Percentiles rank a stretch among this genome's conserved stretches.
These are phyloP conservation scores for Typha latifolia DNA, from an alignment of 176 grass and related monocot genomes.

Conservation along the genomic window DNA sequence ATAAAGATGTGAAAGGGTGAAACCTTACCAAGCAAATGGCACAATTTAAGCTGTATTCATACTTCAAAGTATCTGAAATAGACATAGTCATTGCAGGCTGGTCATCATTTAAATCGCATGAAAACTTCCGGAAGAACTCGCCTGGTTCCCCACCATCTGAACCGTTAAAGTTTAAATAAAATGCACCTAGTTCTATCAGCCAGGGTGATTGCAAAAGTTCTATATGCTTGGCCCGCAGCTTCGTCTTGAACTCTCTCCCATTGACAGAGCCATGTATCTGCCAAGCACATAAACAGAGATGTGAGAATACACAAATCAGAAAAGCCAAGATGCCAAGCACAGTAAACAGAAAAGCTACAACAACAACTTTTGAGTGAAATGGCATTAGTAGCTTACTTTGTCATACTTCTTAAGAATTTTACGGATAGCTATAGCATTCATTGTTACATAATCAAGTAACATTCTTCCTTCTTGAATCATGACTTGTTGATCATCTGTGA, in stretches of 20 bases:
- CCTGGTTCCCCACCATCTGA: constrained; percentile 30
- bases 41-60: constrained; percentile 55
- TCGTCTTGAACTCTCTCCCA: constrained; percentile 65
- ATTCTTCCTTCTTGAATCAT: constrained; percentile 73
- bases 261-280: constrained; percentile 65
- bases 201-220: constrained; percentile 73
- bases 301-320: not conserved
- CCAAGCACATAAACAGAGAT: not conserved
- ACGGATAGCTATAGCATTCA: constrained; percentile 73
- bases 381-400: constrained; percentile 27
- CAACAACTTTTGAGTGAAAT: not conserved
- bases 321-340: not conserved
- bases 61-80: constrained; percentile 43
- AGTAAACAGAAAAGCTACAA: not conserved
- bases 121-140: constrained; percentile 49
- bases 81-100: constrained; percentile 49
- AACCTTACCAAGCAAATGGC: constrained; percentile 62
- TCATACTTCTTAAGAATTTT: constrained; percentile 90
- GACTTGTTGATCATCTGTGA: constrained; percentile 67
- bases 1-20: not conserved
- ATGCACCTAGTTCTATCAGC: constrained; percentile 62
- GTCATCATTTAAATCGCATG: constrained; percentile 38
- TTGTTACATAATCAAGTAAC: constrained; percentile 61
- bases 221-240: constrained; percentile 48
- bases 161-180: constrained; percentile 53